phyloP scores from a whole-genome alignment of 2,329 filamentous ascomycete species.

The Penicillium thymicola region DNA sequence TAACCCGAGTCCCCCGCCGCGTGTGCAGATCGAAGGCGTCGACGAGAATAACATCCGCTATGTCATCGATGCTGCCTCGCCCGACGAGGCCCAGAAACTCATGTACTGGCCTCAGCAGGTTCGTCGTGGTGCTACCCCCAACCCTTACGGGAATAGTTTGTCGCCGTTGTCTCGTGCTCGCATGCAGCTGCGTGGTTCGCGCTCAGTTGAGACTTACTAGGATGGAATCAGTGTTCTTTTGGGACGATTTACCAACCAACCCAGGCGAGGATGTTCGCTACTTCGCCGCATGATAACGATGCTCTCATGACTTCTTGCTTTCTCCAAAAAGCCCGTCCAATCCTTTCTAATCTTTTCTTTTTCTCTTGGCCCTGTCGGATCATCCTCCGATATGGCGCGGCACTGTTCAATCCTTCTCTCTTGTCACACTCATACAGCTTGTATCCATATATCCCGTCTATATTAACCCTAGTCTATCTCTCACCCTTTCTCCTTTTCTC shows the following conservation, averaged over 20 bases:
- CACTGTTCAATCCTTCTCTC: slow-evolving; percentile 1
- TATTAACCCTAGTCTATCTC: slow-evolving; percentile 1
- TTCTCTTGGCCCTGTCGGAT: not conserved
- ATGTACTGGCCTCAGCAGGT: slow-evolving; percentile 32
- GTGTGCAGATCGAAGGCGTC: slow-evolving; percentile 31
- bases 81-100: slow-evolving; percentile 28
- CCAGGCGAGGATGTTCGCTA: not conserved
- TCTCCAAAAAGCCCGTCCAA: slow-evolving; percentile 10
- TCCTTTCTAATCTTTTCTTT: slow-evolving; percentile 7
- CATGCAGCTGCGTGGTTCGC: slow-evolving; percentile 21
- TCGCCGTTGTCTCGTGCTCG: slow-evolving; percentile 20
- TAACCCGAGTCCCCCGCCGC: slow-evolving; percentile 22
- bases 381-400: slow-evolving; percentile 1
- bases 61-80: slow-evolving; percentile 26
- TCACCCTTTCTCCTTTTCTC: not conserved
- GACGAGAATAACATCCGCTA: slow-evolving; percentile 36
- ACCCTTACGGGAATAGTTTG: slow-evolving; percentile 14
- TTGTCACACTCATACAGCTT: not conserved
- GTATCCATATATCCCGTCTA: not conserved
- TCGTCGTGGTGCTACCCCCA: slow-evolving; percentile 1
- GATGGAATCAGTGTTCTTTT: not conserved
- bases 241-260: not conserved
- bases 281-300: slow-evolving; percentile 19
- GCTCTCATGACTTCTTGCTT: slow-evolving; percentile 13
- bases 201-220: slow-evolving; percentile 29